Base-by-base conservation (phyloP, 2,329 filamentous ascomycete genomes). In the Furcasterigmium sp. region DNA sequence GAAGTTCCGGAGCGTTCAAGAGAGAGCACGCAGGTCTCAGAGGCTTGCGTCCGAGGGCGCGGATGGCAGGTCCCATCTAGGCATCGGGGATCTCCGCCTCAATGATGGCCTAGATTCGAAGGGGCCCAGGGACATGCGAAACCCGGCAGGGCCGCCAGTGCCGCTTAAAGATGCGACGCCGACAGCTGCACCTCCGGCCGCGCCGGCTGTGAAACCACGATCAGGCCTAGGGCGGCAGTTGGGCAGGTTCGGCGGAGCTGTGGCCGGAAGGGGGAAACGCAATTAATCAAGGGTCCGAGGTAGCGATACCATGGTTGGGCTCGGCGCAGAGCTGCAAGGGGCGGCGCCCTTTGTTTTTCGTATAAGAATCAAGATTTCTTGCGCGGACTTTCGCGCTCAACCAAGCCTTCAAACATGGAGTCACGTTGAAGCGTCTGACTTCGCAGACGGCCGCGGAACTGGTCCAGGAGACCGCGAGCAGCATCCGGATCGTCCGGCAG, bases 1-100 rank as follows among this genome's bases (percentile, higher is more conserved):
- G 51, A 95, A 96, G 59, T 98, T 98, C 67, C 87, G 87, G 52
- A 80, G 76, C 41, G 91, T 94, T 2, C 93, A 98, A 58, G 93
- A 98, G 53, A 82, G 81, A 47, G 86, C 91, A 6, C 78, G 90
- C 43, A 76, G 89, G 42, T 73, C 80, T 11, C 84, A 89, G 56
- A 72, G 82, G 46, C 64, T 78, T 41, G 72, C 72, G 39, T 61
- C 73, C 37, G 76, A 78, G 13, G 65, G 72, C 5, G 67, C 72
- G 26, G 73, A 79, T 39, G 72, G 73, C 37, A 63, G 68, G 6
- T 60, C 66, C 4, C 60, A 63, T 5, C 61, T 75, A n/a, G 69
- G 66, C 15, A 61, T 72, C 37, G 57, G 63, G 18, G 68, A 71
- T 32, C 54, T 70, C 25, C 58, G 66, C 14, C 56, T 69, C 28